A percentile compares a stretch with the other conserved stretches of the same genome.
phyloP scores from a whole-genome alignment of 345 rosid species.

The Stellera chamaejasme region DNA sequence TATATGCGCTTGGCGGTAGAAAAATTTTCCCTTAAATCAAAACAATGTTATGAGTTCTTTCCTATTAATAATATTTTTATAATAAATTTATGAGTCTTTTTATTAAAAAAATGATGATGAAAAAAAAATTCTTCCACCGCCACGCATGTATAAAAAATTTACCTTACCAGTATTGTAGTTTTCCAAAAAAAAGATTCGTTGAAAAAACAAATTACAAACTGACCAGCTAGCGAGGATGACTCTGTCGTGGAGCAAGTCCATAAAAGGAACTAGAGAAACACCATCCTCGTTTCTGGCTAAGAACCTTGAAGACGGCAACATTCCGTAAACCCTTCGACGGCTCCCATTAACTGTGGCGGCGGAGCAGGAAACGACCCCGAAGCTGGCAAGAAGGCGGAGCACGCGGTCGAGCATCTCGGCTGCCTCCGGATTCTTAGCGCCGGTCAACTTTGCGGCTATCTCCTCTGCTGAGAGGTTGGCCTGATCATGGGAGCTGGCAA shows the following conservation, averaged over 20 bases:
- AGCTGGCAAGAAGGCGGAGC: slow-evolving; percentile 34
- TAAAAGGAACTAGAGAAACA: neutral
- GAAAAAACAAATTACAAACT: too few relatives aligned
- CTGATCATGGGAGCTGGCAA: slow-evolving; percentile 19
- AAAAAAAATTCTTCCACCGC: too few relatives aligned
- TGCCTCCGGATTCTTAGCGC: slow-evolving; percentile 25
- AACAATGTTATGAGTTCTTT: too few relatives aligned
- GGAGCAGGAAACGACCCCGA: slow-evolving; percentile 29
- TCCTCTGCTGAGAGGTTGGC: slow-evolving; percentile 37
- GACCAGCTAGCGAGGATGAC: slow-evolving; percentile 17
- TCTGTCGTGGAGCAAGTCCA: slow-evolving; percentile 1
- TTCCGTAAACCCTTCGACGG: slow-evolving; percentile 8
- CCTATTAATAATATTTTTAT: too few relatives aligned
- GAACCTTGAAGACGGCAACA: slow-evolving; percentile 12
- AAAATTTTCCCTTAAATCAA: too few relatives aligned
- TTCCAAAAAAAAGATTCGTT: too few relatives aligned
- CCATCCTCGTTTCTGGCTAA: slow-evolving; percentile 7
- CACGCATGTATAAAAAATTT: too few relatives aligned
- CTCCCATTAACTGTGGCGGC: neutral
- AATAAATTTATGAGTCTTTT: too few relatives aligned
- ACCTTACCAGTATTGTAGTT: too few relatives aligned
- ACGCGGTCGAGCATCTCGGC: slow-evolving; percentile 37
- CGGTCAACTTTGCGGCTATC: slow-evolving; percentile 22
- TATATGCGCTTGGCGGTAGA: too few relatives aligned
- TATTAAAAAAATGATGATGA: too few relatives aligned